Evolutionary conservation across 345 rosid genomes (phyloP).

Genomic region (Populus pruinosa): DNA sequence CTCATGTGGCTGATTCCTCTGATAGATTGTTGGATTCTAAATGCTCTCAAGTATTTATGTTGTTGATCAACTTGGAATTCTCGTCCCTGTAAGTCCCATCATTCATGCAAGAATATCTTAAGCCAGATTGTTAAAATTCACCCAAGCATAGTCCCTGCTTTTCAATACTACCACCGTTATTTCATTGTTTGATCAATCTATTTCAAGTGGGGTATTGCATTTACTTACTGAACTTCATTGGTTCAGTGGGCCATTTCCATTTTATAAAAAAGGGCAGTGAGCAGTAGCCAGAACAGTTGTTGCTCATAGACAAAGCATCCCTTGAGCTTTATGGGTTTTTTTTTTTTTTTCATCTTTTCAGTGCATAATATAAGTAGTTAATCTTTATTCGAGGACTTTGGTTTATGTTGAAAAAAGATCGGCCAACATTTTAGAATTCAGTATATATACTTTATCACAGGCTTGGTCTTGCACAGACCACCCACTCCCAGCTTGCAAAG

Average conservation of each 20-base stretch:
- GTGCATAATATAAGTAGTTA: neutral
- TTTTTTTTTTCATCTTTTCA: neutral
- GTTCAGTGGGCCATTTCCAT: slow-evolving; percentile 6
- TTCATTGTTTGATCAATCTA: neutral
- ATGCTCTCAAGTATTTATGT: neutral
- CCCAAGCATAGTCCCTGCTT: neutral
- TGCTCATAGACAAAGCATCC: slow-evolving; percentile 41
- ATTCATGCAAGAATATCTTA: slow-evolving; percentile 11
- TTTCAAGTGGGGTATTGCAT: slow-evolving; percentile 7
- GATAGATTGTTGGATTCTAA: slow-evolving; percentile 1
- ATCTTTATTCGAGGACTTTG: neutral
- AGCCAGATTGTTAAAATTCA: neutral
- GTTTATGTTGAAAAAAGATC: neutral
- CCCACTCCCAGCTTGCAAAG: neutral
- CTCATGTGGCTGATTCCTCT: neutral
- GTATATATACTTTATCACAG: neutral
- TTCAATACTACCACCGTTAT: neutral
- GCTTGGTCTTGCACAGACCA: neutral
- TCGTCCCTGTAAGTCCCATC: slow-evolving; percentile 17
- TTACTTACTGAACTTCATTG: slow-evolving; percentile 13
- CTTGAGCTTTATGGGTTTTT: neutral
- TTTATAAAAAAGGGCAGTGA: neutral
- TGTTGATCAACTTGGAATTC: slow-evolving; percentile 5
- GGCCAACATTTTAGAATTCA: neutral
- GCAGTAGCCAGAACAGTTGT: slow-evolving; percentile 28